These are phyloP conservation scores for Botrytis cinerea DNA, from an alignment of 2,329 filamentous ascomycete genomes.

Conservation along the genomic window DNA sequence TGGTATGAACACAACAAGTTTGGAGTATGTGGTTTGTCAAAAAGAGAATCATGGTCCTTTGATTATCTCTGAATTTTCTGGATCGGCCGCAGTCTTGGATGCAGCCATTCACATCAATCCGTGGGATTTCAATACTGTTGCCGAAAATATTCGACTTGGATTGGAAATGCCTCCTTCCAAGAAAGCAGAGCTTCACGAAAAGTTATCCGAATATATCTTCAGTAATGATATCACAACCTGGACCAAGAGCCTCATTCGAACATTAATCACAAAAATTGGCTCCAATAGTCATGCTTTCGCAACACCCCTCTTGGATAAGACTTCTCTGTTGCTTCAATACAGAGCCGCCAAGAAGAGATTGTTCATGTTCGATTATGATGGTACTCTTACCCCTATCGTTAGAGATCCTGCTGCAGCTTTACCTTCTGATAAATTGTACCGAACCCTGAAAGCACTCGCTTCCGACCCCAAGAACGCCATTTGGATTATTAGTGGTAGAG, in stretches of 20 bases:
- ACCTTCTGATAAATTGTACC: conserved; percentile 79
- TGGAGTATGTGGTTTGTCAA: conserved; percentile 94
- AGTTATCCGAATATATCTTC: conserved; percentile 80
- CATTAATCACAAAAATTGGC: conserved; percentile 76
- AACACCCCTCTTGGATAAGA: conserved; percentile 80
- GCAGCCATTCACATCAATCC: conserved; percentile 96
- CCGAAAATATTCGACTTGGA: conserved; percentile 78
- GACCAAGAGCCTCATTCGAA: conserved; percentile 77
- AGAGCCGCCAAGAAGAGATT: conserved; percentile 73
- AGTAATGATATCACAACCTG: conserved; percentile 84
- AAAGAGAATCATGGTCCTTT: conserved; percentile 82
- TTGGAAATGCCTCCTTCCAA: conserved; percentile 71
- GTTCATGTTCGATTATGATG: conserved; percentile 99
- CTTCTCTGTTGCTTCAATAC: conserved; percentile 72
- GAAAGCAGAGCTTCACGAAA: conserved; percentile 68
- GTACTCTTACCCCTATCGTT: conserved; percentile 93
- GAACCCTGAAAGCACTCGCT: conserved; percentile 76
- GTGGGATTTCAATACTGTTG: conserved; percentile 85
- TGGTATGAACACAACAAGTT: conserved; percentile 95
- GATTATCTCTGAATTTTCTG: conserved; percentile 95
- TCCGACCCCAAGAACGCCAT: conserved; percentile 81
- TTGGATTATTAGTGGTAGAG: conserved; percentile 98
- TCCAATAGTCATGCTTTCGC: conserved; percentile 73
- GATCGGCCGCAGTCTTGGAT: conserved; percentile 81
- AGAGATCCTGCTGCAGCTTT: conserved; percentile 87